Base-by-base conservation (phyloP, 768 basidiomycete species). In the Phaeolepiota aurea region DNA sequence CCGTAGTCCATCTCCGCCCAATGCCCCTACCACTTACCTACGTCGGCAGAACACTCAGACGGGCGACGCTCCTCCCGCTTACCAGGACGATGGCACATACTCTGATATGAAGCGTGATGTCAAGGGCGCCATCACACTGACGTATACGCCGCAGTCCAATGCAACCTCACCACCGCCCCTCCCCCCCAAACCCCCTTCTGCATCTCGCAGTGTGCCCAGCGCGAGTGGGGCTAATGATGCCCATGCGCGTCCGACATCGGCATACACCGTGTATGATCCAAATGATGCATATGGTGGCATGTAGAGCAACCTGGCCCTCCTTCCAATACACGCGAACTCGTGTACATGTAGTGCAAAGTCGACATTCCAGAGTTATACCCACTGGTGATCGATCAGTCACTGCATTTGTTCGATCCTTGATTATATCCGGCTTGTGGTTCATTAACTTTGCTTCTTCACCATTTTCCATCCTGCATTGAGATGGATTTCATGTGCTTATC, bases 251-350 rank as follows among this genome's bases (percentile, higher is more conserved):
- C 45, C 47, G 12, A 32, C 32, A 11, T 50, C 49, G 10, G 16
- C 46, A 16, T 31, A 37, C 25, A 42, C 53, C n/a, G 20, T 54
- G 15, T 54, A 54, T 30, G 46, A 51, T 36, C 44, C 46, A 3
- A 47, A 48, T 14, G 51, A 54, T 47, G 51, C 42, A 5, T 54
- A 54, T 45, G 55, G 55, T 19, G 55, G 55, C 20, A 53, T 54
- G 32, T 56, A 49, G 44, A 15, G 5, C 31, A 28, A 7, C 7
- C n/a, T n/a, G 7, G n/a, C 7, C n/a, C 7, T 28, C n/a, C 7
- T 28, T 7, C n/a, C 25, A 28, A 28, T n/a, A n/a, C 25, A 7
- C n/a, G 25, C n/a, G 25, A 7, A 7, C n/a, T 28, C 25, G 7
- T 7, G 7, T 28, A 7, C 25, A 7, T 7, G 7, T n/a, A n/a